Percentiles rank a stretch among this genome's conserved stretches.
Conservation (phyloP, 768 basidiomycete genomes). For the Astraeus odoratus region DNA sequence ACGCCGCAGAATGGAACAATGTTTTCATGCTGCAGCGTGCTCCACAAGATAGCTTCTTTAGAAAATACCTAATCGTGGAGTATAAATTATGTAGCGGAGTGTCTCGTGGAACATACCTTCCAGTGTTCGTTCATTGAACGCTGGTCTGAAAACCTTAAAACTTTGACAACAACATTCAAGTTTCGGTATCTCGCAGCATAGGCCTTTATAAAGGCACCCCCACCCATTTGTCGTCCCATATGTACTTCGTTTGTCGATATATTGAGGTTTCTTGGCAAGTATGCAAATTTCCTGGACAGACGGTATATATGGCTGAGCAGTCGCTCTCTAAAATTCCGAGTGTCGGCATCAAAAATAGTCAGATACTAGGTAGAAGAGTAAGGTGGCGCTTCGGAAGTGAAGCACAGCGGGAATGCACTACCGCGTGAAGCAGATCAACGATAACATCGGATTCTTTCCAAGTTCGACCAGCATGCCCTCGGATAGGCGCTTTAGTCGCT, state of each 20-base stretch:
- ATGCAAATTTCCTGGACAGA: constrained; percentile 22
- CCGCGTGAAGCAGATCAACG: constrained; percentile 20
- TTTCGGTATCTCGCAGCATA: constrained; percentile 12
- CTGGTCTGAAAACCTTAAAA: background rate
- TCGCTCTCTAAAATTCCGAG: constrained; percentile 1
- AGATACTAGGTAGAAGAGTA: constrained; percentile 6
- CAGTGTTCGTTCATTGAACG: background rate
- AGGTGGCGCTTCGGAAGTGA: background rate
- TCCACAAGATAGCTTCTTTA: constrained; percentile 24
- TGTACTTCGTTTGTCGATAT: constrained; percentile 6
- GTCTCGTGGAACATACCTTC: background rate
- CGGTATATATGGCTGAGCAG: constrained; percentile 19
- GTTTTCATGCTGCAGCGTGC: constrained; percentile 18
- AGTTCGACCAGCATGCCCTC: background rate
- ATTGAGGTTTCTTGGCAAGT: constrained; percentile 15
- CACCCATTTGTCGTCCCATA: background rate
- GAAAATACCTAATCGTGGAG: constrained; percentile 13
- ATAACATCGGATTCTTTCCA: constrained; percentile 12
- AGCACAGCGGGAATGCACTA: constrained; percentile 2
- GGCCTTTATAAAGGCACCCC: constrained; percentile 18
- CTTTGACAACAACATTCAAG: constrained; percentile 22
- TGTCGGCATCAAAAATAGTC: background rate
- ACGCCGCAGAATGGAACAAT: constrained; percentile 22
- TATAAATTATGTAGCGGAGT: background rate
- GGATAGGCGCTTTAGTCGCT: background rate